Percentiles rank a stretch among this genome's conserved stretches.
Evolutionary conservation across 768 basidiomycete species (phyloP).

Genomic region (Gautieria morchelliformis): DNA sequence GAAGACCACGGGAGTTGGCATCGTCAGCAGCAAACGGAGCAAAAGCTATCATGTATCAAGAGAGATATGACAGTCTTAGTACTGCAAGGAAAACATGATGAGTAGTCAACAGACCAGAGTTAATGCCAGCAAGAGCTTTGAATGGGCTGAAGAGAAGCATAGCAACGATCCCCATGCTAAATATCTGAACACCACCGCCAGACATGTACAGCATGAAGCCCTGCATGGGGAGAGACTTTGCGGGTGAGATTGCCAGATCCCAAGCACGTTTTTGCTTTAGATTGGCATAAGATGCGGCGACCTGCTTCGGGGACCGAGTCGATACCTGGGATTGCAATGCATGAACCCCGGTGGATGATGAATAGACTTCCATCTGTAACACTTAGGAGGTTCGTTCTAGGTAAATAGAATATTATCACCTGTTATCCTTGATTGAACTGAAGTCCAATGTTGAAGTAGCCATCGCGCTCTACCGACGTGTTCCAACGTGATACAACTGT

Average conservation of each 20-base stretch:
- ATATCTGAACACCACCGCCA: slow-evolving; percentile 89
- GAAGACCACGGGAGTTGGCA: slow-evolving; percentile 33
- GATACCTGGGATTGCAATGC: background rate
- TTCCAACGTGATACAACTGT: too few relatives aligned
- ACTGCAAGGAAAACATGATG: background rate
- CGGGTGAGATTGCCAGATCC: slow-evolving; percentile 76
- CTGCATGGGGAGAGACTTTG: slow-evolving; percentile 92
- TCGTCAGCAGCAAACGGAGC: slow-evolving; percentile 52
- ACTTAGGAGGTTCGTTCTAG: background rate
- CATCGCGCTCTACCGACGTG: too few relatives aligned
- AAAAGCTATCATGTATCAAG: slow-evolving; percentile 36
- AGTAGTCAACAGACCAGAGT: slow-evolving; percentile 46
- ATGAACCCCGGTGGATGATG: slow-evolving; percentile 6
- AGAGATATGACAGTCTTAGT: background rate
- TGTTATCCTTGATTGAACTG: slow-evolving; percentile 3
- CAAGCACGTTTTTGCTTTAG: slow-evolving; percentile 77
- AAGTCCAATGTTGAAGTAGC: slow-evolving; percentile 3
- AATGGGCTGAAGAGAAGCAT: slow-evolving; percentile 85
- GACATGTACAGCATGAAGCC: slow-evolving; percentile 99
- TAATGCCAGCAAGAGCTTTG: slow-evolving; percentile 72
- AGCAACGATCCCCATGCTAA: slow-evolving; percentile 93
- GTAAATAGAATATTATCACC: background rate
- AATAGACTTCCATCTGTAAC: slow-evolving; percentile 6
- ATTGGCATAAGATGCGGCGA: slow-evolving; percentile 43
- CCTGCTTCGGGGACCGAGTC: slow-evolving; percentile 5